phyloP scores from a whole-genome alignment of 805 yeast species.

The Wickerhamomyces bisporus region DNA sequence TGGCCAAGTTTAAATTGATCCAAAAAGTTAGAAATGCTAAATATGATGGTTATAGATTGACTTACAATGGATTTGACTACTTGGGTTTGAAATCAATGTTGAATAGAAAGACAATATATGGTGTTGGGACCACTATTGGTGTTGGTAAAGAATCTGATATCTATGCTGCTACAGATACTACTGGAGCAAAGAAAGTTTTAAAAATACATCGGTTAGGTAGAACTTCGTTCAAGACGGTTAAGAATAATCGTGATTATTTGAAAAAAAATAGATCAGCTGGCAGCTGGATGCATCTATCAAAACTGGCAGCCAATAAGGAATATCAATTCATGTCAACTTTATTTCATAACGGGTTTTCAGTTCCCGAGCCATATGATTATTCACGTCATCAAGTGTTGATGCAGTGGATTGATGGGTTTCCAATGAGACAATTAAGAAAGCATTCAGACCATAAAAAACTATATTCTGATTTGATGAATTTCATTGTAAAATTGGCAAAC shows the following conservation, averaged over 20 bases:
- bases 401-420: conserved; percentile 87
- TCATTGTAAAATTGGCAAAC: conserved; percentile 77
- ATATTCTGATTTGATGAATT: conserved; percentile 82
- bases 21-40: conserved; percentile 81
- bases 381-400: conserved; percentile 90
- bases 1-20: conserved; percentile 81
- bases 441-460: conserved; percentile 66
- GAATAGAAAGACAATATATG: conserved; percentile 64
- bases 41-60: conserved; percentile 89
- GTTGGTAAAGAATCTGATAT: conserved; percentile 98
- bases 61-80: conserved; percentile 89
- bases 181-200: conserved; percentile 66
- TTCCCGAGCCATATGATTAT: conserved; percentile 85
- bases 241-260: conserved; percentile 89
- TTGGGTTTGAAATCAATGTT: conserved; percentile 83
- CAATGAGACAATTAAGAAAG: conserved; percentile 77
- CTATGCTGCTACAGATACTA: conserved; percentile 67
- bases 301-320: conserved; percentile 90
- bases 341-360: conserved; percentile 69
- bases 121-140: conserved; percentile 85
- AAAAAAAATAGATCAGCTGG: conserved; percentile 61
- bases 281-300: conserved; percentile 89
- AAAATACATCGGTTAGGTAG: conserved; percentile 93
- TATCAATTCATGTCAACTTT: conserved; percentile 80
- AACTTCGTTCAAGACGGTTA: conserved; percentile 87